Conservation (phyloP, 2,329 filamentous ascomycete genomes). For the Dactylellina haptotyla region DNA sequence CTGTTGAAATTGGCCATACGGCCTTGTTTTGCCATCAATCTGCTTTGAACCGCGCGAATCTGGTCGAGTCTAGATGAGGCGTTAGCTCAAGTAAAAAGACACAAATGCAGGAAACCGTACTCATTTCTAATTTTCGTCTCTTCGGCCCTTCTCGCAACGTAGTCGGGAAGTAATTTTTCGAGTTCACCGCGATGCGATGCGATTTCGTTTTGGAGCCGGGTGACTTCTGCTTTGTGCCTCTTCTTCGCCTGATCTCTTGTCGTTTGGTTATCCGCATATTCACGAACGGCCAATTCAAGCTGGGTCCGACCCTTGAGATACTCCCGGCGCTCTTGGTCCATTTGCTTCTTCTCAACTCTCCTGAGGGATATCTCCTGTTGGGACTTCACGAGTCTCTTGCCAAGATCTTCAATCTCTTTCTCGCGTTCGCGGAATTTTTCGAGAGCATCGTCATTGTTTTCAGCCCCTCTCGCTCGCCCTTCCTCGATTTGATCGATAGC, state of each 20-base stretch:
- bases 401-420: conserved; percentile 76
- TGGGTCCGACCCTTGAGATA: conserved; percentile 82
- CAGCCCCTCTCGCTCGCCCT: conserved; percentile 80
- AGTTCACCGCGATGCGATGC: conserved; percentile 80
- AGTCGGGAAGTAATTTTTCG: conserved; percentile 77
- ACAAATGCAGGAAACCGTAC: conserved; percentile 5
- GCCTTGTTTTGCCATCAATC: conserved; percentile 90
- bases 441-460: conserved; percentile 83
- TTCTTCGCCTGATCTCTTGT: conserved; percentile 77
- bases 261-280: conserved; percentile 82
- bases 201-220: conserved; percentile 78
- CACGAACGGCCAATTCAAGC: conserved; percentile 84
- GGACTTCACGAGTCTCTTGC: conserved; percentile 80
- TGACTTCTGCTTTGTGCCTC: conserved; percentile 77
- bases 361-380: conserved; percentile 85
- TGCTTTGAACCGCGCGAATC: conserved; percentile 77
- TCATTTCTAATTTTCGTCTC: conserved; percentile 77
- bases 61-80: conserved; percentile 70
- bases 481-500: conserved; percentile 85
- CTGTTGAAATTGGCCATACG: conserved; percentile 86
- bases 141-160: conserved; percentile 75
- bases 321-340: conserved; percentile 89
- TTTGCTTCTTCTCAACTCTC: conserved; percentile 82
- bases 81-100: conserved; percentile 6
- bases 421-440: conserved; percentile 80